Base-by-base conservation (phyloP, 2,329 filamentous ascomycete genomes). In the Colletotrichum aenigma region DNA sequence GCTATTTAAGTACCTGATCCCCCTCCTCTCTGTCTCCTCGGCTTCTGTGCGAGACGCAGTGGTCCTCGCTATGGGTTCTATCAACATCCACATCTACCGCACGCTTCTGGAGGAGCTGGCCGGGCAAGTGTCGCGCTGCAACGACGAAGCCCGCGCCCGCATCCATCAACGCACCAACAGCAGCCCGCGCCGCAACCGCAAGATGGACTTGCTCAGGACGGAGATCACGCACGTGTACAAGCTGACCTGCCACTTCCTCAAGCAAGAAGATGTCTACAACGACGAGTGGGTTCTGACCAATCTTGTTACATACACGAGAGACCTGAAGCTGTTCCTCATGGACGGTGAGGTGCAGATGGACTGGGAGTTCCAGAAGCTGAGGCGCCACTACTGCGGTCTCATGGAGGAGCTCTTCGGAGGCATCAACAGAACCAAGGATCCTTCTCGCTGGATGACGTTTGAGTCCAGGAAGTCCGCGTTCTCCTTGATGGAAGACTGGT, bases 401-500 rank as follows among this genome's bases (percentile, higher is more conserved):
- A 93, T 98, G 85, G 96, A 99, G 82, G 95, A 96, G 75, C 87
- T 99, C 0, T 99, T 98, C 78, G 95, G 98, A 79, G 95, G 95
- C 7, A 95, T 98, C 79, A 97, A 96, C 79, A 91, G 93, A 67
- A 95, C 95, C 0, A 93, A 93, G 76, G 95, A 98, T 76, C 94
- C 96, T 3, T 93, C 95, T 6, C 91, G 95, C 36, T 99, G 97
- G 96, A 97, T 99, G 92, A 96, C 97, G 0, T 99, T 99, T 81
- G 97, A 99, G 83, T 95, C 96, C 15, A 91, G 97, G 55, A 98
- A 98, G 82, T 98, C 97, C 7, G 94, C 96, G 0, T 99, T 99
- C 82, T 93, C 96, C 1, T 87, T 99, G 64, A 98, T 99, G 96
- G 97, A 99, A 84, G 96, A 98, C 78, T 99, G 97, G 97, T 99